Conservation (phyloP, 192 early-diverging fungal genomes). For the Coemansia sp. region DNA sequence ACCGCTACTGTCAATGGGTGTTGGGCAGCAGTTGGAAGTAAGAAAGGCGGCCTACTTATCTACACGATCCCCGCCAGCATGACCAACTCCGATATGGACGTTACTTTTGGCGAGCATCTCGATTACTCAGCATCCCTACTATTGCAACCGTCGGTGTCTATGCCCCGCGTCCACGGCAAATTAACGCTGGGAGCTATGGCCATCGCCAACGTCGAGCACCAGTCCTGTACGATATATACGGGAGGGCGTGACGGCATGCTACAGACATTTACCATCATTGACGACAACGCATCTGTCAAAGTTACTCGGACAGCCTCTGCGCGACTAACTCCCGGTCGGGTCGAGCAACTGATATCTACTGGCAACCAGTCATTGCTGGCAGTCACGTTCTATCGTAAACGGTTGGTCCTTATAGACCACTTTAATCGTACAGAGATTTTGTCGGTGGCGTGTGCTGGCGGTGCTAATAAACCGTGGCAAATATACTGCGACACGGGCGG, state of each 20-base stretch:
- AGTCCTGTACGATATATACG: slow-evolving; percentile 3
- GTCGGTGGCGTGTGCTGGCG: slow-evolving; percentile 72
- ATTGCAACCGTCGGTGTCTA: not conserved
- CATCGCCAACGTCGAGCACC: not conserved
- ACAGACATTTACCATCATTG: not conserved
- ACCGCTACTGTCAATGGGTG: slow-evolving; percentile 13
- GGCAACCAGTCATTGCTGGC: slow-evolving; percentile 60
- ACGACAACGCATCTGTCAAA: not conserved
- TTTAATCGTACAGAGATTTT: slow-evolving; percentile 67
- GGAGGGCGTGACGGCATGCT: slow-evolving; percentile 42
- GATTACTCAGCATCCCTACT: not conserved
- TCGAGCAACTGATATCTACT: slow-evolving; percentile 60
- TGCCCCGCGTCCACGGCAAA: slow-evolving; percentile 14
- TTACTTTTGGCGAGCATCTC: not conserved
- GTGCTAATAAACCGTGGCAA: slow-evolving; percentile 76
- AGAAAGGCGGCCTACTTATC: slow-evolving; percentile 17
- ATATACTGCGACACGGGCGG: slow-evolving; percentile 58
- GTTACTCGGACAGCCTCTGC: slow-evolving; percentile 17
- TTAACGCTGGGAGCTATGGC: slow-evolving; percentile 6
- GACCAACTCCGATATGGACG: not conserved
- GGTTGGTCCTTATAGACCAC: slow-evolving; percentile 71
- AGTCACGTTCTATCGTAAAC: slow-evolving; percentile 74
- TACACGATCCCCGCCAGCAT: not conserved
- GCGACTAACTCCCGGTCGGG: slow-evolving; percentile 77
- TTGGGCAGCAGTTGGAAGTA: slow-evolving; percentile 22